Base-by-base conservation (phyloP, 768 basidiomycete species). In the Boletus rex-veris region DNA sequence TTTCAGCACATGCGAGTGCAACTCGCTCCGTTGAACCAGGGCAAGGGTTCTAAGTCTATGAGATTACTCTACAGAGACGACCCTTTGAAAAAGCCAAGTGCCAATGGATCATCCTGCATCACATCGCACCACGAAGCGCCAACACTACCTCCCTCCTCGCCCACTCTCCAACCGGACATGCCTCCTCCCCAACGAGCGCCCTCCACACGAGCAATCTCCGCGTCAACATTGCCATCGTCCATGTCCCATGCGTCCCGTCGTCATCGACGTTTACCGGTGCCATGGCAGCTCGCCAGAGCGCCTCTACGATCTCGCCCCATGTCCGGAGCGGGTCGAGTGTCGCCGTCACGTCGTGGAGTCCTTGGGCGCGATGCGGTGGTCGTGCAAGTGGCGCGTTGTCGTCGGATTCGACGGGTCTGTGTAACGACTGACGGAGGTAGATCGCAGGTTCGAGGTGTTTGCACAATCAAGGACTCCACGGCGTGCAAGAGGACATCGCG, bases 141-240 rank as follows among this genome's bases (percentile, higher is more conserved):
- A 41, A 46, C 5, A 57, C 43, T 0, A 33, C 57, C 24, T 61
- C 53, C 44, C 28, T 69, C 40, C 85, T 72, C n/a, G 74, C 79
- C 85, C 85, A 88, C 56, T 85, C 82, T 6, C 79, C 78, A 1
- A 76, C 63, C 21, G 50, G 53, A 45, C 67, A 70, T 4, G 61
- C 66, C 19, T 74, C 71, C 7, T 60, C 64, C 4, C 80, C 80
- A 3, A 66, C 71, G 10, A 80, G 54, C 1, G 76, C 69, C 57
- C 81, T 75, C 84, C 83, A 86, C 7, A 83, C 49, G 36, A 90
- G 63, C 56, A 88, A 45, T 52, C 84, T 73, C 35, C 69, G 68
- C 3, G 80, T 84, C 53, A 90, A 63, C 16, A 66, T 65, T 52
- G 76, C 77, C 85, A 86, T 87, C n/a, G 59, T 2, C 67, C 55